These are phyloP conservation scores for Botrytis galanthina DNA, from an alignment of 2,329 filamentous ascomycete genomes.

Conservation along the genomic window DNA sequence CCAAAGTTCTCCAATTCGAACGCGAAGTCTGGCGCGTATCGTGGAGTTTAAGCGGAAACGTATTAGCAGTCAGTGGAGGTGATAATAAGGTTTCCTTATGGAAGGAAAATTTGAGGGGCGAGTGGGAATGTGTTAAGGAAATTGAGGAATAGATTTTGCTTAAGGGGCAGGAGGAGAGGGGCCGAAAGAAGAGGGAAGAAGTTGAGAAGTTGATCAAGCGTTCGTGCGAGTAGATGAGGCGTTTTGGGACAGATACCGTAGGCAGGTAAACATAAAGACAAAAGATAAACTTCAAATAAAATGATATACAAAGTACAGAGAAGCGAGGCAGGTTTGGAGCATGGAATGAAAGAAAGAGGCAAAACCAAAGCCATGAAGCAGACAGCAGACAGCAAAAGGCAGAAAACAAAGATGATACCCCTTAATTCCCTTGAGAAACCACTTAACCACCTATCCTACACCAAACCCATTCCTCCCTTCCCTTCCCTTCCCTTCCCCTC, in stretches of 20 bases:
- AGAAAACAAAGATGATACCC: too few relatives aligned
- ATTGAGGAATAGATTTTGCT: conserved; percentile 72
- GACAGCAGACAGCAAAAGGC: too few relatives aligned
- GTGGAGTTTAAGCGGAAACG: conserved; percentile 97
- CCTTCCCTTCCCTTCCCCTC: too few relatives aligned
- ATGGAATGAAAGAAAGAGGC: too few relatives aligned
- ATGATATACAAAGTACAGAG: not conserved
- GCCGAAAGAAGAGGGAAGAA: too few relatives aligned
- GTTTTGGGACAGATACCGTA: conserved; percentile 4
- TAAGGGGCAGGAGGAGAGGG: not conserved
- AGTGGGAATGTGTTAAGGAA: conserved; percentile 96
- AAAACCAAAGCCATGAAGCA: too few relatives aligned
- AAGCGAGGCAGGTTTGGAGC: not conserved
- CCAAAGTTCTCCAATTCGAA: conserved; percentile 84
- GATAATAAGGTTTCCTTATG: conserved; percentile 97
- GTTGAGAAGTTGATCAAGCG: not conserved
- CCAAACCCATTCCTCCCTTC: not conserved
- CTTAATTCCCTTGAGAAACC: too few relatives aligned
- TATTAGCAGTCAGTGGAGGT: conserved; percentile 86
- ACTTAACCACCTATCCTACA: too few relatives aligned
- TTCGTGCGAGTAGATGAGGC: conserved; percentile 10
- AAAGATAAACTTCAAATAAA: not conserved
- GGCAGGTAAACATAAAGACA: not conserved
- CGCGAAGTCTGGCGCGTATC: conserved; percentile 91
- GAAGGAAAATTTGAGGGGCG: conserved; percentile 96